phyloP scores from a whole-genome alignment of 805 yeast genomes.

The Candida sonorensis region DNA sequence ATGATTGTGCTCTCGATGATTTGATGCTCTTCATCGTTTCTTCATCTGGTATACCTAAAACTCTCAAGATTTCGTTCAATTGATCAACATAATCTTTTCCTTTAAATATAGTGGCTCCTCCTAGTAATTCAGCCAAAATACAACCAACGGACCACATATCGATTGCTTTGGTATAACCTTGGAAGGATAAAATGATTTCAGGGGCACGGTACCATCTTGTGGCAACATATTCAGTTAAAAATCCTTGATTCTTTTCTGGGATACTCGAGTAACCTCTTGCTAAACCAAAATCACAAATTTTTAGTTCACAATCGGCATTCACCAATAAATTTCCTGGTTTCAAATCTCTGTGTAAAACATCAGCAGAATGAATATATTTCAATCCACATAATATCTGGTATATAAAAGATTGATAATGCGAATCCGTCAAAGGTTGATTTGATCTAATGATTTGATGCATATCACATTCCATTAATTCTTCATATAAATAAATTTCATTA shows the following conservation, averaged over 20 bases:
- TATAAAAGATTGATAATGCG: slow-evolving; percentile 88
- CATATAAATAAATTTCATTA: slow-evolving; percentile 89
- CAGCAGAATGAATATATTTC: slow-evolving; percentile 92
- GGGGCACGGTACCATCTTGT: slow-evolving; percentile 99
- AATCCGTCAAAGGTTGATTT: slow-evolving; percentile 88
- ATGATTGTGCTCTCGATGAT: slow-evolving; percentile 84
- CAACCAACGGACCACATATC: slow-evolving; percentile 99
- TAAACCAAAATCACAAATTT: slow-evolving; percentile 93
- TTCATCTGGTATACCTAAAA: slow-evolving; percentile 87
- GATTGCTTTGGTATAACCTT: slow-evolving; percentile 92
- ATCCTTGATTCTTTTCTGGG: slow-evolving; percentile 85
- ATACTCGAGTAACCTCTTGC: slow-evolving; percentile 86
- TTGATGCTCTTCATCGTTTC: slow-evolving; percentile 66
- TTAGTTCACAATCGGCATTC: slow-evolving; percentile 93
- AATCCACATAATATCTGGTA: slow-evolving; percentile 91
- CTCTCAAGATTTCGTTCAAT: slow-evolving; percentile 75
- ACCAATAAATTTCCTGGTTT: slow-evolving; percentile 92
- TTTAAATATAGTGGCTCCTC: slow-evolving; percentile 86
- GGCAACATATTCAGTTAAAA: slow-evolving; percentile 94
- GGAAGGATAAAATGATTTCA: slow-evolving; percentile 91
- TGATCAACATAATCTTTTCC: slow-evolving; percentile 97
- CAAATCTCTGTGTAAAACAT: slow-evolving; percentile 88
- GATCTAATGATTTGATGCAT: slow-evolving; percentile 95
- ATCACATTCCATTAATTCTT: slow-evolving; percentile 97
- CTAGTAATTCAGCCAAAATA: slow-evolving; percentile 86